These are phyloP conservation scores for Corinectria fuckeliana DNA, from an alignment of 2,329 filamentous ascomycete species.

Conservation along the genomic window DNA sequence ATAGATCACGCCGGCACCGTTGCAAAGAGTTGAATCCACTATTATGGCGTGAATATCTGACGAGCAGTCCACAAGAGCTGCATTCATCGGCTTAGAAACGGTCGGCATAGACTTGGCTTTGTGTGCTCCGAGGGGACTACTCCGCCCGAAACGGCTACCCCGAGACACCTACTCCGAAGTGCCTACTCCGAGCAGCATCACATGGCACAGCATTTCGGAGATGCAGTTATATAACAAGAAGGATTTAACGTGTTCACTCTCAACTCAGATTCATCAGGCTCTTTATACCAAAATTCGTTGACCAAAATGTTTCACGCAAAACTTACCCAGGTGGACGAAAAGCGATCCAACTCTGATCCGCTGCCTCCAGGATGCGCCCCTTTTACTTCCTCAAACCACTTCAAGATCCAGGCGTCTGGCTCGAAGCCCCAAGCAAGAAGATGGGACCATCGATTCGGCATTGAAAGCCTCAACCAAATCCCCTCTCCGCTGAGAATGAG, in stretches of 20 bases:
- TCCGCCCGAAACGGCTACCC: neutral
- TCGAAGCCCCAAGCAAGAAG: constrained; percentile 1
- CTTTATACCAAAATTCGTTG: constrained; percentile 17
- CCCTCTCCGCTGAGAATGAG: neutral
- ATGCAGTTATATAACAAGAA: neutral
- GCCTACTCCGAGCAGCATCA: neutral
- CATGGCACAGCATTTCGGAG: neutral
- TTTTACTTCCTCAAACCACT: constrained; percentile 10
- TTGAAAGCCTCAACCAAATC: neutral
- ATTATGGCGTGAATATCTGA: neutral
- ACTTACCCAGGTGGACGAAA: constrained; percentile 8
- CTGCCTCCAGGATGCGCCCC: constrained; percentile 9
- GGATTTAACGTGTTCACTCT: neutral
- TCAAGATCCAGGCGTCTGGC: neutral
- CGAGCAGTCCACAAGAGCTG: neutral
- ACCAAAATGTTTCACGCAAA: constrained; percentile 42
- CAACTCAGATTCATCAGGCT: neutral
- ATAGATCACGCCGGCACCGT: neutral
- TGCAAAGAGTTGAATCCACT: neutral
- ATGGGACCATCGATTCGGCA: constrained; percentile 1
- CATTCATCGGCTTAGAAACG: neutral
- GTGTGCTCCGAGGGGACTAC: neutral
- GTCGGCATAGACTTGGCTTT: neutral
- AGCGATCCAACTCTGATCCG: constrained; percentile 10
- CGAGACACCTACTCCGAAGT: neutral